Percentiles rank a stretch among this genome's conserved stretches.
Conservation (phyloP, 2,329 filamentous ascomycete genomes). For the Xylariaceae sp. region DNA sequence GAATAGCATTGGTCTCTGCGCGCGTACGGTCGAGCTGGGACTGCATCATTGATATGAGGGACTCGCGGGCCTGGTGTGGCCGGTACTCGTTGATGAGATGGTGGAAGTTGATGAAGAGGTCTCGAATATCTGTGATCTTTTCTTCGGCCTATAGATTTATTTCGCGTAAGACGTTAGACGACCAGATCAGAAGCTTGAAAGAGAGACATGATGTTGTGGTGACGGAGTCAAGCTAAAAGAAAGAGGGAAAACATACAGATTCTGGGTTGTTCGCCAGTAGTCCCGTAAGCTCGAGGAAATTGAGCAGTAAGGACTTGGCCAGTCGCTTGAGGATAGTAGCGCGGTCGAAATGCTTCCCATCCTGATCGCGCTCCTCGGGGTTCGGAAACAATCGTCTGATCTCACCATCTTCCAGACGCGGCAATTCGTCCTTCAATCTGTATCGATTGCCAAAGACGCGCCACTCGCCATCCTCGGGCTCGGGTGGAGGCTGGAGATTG, state of each 20-base stretch:
- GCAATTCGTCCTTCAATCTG: conserved; percentile 15
- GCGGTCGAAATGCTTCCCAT: conserved; percentile 57
- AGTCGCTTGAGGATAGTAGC: conserved; percentile 70
- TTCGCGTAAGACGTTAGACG: conserved; percentile 4
- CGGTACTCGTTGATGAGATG: conserved; percentile 80
- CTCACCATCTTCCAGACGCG: conserved; percentile 69
- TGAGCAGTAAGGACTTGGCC: conserved; percentile 79
- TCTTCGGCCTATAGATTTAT: conserved; percentile 48
- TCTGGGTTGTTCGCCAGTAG: conserved; percentile 64
- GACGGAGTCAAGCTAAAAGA: neutral
- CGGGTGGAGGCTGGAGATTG: conserved; percentile 75
- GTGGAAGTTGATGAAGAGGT: conserved; percentile 85
- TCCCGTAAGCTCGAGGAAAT: conserved; percentile 81
- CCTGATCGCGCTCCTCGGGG: conserved; percentile 41
- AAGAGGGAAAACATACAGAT: conserved; percentile 34
- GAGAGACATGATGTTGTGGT: neutral
- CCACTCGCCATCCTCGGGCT: conserved; percentile 65
- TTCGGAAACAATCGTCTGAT: conserved; percentile 54
- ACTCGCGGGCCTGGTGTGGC: conserved; percentile 72
- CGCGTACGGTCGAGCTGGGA: conserved; percentile 64
- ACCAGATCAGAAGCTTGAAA: neutral
- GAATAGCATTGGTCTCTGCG: conserved; percentile 72
- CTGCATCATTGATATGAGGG: conserved; percentile 58
- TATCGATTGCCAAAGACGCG: conserved; percentile 26
- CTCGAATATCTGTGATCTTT: conserved; percentile 75